Evolutionary conservation across 257 asterid genomes (phyloP), one percentile per base, ranked within the genome.

Genomic region (Osmanthus fragrans): DNA sequence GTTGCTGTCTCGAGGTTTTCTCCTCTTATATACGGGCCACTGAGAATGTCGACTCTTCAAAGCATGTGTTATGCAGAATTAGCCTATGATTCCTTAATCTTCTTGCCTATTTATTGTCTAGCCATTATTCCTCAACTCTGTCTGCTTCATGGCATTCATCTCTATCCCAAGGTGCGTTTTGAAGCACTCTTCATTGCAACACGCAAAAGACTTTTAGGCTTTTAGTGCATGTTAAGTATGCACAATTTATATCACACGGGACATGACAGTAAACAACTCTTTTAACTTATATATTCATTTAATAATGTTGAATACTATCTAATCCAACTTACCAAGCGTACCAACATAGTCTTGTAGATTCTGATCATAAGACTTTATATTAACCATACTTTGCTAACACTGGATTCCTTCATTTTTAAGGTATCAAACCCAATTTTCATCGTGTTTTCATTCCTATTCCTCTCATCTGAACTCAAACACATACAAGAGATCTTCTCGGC

Each of bases 121-220:
- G 85, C 83, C 15, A 49, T 83, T 23, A 79, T 88, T 42, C 92
- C 90, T 27, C 86, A 86, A 71, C 70, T 88, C 29, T 85, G 84
- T 65, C 83, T 88, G 7, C 63, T 86, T 4, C 73, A 65, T 2
- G 80, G 80, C 71, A 76, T 88, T 76, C 82, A 89, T 70, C 40
- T 86, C n/a, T 88, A 86, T 80, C 92, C 92, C 13, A 72, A 85
- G 89, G 92, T 88, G 67, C n/a, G n/a, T 23, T 0, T 6, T n/a
- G 7, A 23, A 60, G 67, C 67, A 7, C 10, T 10, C 33, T 19
- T 56, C 30, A 16, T 18, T 4, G 39, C 51, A 6, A 27, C 25
- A 29, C 23, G 16, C 58, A 49, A 9, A 27, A 47, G 58, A 67
- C 12, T 36, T 76, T 45, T 70, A 73, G 30, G 42, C 9, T 37